phyloP scores from a whole-genome alignment of 306 rosid genomes.

The Rosa persica region DNA sequence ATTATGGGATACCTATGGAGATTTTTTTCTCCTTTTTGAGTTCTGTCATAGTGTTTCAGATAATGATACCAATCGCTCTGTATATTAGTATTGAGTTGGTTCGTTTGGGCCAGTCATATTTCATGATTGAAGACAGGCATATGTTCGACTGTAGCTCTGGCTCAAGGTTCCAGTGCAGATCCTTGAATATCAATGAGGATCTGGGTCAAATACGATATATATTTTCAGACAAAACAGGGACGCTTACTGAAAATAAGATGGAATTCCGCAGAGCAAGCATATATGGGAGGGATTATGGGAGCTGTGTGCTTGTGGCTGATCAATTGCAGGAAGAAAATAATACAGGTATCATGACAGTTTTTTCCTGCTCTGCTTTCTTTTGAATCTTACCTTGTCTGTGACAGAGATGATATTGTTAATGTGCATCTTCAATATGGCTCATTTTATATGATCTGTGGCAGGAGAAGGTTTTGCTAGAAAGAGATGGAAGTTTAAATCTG shows the following conservation, averaged over 20 bases:
- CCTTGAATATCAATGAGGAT: slow-evolving; percentile 97
- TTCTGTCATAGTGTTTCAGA: slow-evolving; percentile 95
- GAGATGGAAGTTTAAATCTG: slow-evolving; percentile 77
- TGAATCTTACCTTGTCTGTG: not conserved
- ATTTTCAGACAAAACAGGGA: slow-evolving; percentile 97
- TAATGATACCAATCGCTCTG: slow-evolving; percentile 98
- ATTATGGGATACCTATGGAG: slow-evolving; percentile 88
- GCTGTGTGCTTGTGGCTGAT: slow-evolving; percentile 38
- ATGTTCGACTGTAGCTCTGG: slow-evolving; percentile 63
- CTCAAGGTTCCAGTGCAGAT: slow-evolving; percentile 96
- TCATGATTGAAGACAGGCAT: slow-evolving; percentile 87
- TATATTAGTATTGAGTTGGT: slow-evolving; percentile 98
- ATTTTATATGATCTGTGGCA: slow-evolving; percentile 27
- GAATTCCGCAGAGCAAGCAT: slow-evolving; percentile 89
- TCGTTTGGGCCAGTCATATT: slow-evolving; percentile 95
- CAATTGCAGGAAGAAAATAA: slow-evolving; percentile 23
- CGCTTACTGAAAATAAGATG: slow-evolving; percentile 97
- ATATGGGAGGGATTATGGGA: slow-evolving; percentile 62
- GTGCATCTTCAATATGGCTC: not conserved
- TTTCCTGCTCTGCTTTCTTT: not conserved
- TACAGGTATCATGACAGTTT: slow-evolving; percentile 43
- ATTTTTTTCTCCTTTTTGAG: slow-evolving; percentile 90
- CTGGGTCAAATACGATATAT: slow-evolving; percentile 91
- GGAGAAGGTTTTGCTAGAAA: slow-evolving; percentile 43
- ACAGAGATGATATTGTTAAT: not conserved